Evolutionary conservation across 75 land plant species (phyloP).

Genomic region (Pinus taeda): DNA sequence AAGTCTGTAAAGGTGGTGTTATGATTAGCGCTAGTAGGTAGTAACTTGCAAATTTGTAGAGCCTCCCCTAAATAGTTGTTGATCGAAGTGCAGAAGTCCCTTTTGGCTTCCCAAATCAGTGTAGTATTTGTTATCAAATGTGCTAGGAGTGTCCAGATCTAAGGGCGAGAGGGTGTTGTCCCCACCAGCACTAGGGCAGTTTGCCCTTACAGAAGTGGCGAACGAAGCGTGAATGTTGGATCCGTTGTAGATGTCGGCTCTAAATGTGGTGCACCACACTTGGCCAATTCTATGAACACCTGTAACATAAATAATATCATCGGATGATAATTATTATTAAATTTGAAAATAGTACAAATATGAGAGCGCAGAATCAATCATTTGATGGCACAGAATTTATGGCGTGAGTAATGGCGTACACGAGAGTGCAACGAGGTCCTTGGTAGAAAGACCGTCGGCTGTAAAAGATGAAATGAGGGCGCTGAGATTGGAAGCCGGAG

Average conservation of each 20-base stretch:
- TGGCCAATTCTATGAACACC: constrained; percentile 26
- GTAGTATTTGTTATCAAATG: constrained; percentile 14
- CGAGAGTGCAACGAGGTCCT: constrained; percentile 30
- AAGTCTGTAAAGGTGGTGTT: no score
- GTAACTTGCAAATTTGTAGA: no score
- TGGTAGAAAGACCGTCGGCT: constrained; percentile 15
- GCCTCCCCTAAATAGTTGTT: background rate
- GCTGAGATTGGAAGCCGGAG: no score
- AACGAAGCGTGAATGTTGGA: background rate
- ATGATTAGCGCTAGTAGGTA: no score
- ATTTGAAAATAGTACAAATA: no score
- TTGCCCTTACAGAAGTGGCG: background rate
- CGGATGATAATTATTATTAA: no score
- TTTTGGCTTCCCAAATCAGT: background rate
- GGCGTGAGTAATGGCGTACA: background rate
- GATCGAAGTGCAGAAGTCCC: constrained; percentile 13
- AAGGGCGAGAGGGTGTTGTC: constrained; percentile 3
- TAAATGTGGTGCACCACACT: constrained; percentile 12
- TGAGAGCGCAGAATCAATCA: no score
- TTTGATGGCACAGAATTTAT: no score
- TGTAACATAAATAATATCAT: background rate
- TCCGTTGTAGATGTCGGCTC: constrained; percentile 11
- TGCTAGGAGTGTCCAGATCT: background rate
- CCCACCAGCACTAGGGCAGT: background rate
- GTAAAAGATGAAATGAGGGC: no score